phyloP scores from a whole-genome alignment of 2,329 filamentous ascomycete genomes.

The Cordyceps javanica region DNA sequence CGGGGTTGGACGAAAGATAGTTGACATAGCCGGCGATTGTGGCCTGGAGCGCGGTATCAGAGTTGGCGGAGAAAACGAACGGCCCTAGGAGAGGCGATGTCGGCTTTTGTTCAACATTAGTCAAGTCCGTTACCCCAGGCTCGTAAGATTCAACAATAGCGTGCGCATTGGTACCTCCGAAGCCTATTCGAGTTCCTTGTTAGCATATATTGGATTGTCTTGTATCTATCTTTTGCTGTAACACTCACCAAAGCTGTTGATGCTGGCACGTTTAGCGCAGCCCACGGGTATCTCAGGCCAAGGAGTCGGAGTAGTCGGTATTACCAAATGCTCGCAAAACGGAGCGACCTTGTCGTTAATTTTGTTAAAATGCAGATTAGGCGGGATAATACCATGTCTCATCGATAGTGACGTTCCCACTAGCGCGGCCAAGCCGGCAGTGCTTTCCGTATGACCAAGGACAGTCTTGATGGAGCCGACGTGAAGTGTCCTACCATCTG shows the following conservation, averaged over 20 bases:
- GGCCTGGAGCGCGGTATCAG: too few species aligned
- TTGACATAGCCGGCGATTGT: too few species aligned
- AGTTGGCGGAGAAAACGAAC: too few species aligned
- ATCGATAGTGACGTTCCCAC: slow-evolving; percentile 41
- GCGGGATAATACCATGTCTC: slow-evolving; percentile 37
- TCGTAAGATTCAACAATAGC: slow-evolving; percentile 17
- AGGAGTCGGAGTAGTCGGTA: slow-evolving; percentile 15
- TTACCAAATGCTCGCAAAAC: slow-evolving; percentile 12
- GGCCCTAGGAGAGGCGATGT: too few species aligned
- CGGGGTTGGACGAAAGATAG: too few species aligned
- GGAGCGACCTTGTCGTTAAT: slow-evolving; percentile 32
- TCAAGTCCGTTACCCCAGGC: too few species aligned
- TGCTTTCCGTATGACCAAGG: slow-evolving; percentile 41
- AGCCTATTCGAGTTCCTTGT: too few species aligned
- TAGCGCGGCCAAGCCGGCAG: slow-evolving; percentile 39
- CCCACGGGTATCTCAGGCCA: too few species aligned
- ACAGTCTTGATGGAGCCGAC: slow-evolving; percentile 41
- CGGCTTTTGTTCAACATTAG: too few species aligned
- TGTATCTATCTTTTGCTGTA: too few species aligned
- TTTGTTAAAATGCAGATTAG: slow-evolving; percentile 39
- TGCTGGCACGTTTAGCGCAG: slow-evolving; percentile 28
- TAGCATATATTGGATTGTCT: too few species aligned
- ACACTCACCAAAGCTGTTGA: slow-evolving; percentile 41
- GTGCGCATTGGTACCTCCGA: slow-evolving; percentile 37
- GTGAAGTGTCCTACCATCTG: slow-evolving; percentile 22